Conservation (phyloP, 805 yeast species). For the Metschnikowia matae region DNA sequence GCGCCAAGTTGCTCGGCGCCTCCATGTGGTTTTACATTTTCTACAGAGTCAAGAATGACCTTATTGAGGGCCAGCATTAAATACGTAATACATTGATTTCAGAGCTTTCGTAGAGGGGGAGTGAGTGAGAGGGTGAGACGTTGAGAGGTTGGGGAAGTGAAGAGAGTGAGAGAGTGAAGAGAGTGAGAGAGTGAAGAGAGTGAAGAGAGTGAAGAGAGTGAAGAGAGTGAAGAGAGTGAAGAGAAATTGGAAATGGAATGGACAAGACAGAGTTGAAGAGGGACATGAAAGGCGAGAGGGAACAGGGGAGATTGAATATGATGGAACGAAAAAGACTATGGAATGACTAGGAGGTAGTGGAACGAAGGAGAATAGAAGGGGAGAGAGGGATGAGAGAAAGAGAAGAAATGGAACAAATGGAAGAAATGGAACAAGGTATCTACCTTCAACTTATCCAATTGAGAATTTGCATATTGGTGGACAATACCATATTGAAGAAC, state of each 20-base stretch:
- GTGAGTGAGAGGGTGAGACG: neutral
- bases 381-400: neutral
- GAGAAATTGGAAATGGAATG: neutral
- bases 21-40: constrained; percentile 88
- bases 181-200: too few species aligned
- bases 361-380: too few species aligned
- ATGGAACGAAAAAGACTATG: too few species aligned
- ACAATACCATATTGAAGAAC: constrained; percentile 61
- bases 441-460: constrained; percentile 69
- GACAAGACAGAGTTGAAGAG: neutral
- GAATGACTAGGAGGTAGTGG: too few species aligned
- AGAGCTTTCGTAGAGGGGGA: neutral
- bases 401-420: neutral
- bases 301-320: too few species aligned
- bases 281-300: too few species aligned
- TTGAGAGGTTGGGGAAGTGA: neutral
- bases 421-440: constrained; percentile 42
- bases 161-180: neutral
- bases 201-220: too few species aligned
- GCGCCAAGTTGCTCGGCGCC: constrained; percentile 71
- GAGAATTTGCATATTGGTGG: constrained; percentile 62
- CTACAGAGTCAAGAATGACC: constrained; percentile 71
- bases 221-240: too few species aligned
- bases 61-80: constrained; percentile 21
- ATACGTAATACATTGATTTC: neutral